Evolutionary conservation across 805 yeast species (phyloP), one percentile per base, ranked within the genome.

Genomic region (Candida khao-thaluensis): DNA sequence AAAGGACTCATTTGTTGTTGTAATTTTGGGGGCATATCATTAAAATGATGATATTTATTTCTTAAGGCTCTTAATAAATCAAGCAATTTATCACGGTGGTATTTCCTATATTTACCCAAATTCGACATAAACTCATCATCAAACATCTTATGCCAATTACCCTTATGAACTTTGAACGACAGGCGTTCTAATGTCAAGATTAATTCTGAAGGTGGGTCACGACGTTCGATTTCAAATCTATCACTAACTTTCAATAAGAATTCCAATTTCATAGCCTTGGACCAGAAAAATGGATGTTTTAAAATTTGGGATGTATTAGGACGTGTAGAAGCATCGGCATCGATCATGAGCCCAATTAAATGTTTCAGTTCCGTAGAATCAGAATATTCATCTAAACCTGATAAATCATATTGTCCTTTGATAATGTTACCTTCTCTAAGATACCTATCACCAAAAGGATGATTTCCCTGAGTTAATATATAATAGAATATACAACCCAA

Each of bases 371-470:
- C 96, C 26, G 61, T 62, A 6, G 66, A 60, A 42, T 77, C 81
- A 5, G 49, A 41, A 50, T 40, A 70, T 17, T 41, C 54, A 8
- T 71, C 66, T 17, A 86, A 59, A n/a, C 65, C 59, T 4, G 69
- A 64, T 31, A 82, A 59, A 43, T 72, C 68, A 56, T 67, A 81
- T 12, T 74, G 71, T 12, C 83, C 85, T 49, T 77, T 81, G 43
- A 88, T 77, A 12, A 93, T 89, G 53, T 93, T 90, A 9, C 85
- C 93, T 53, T 93, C 98, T 39, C 99, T 73, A 51, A 82, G 58
- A 52, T 87, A 88, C 33, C 87, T 69, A 52, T 85, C 93, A n/a
- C 99, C 99, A 66, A 86, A 93, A 4, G 99, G 99, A 68, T 93
- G 99, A 7, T 61, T 56, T 0, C 99, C 98, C 11, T 77, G 77